Conservation (phyloP, 106 monocot species). For the Phalaenopsis aphrodite region DNA sequence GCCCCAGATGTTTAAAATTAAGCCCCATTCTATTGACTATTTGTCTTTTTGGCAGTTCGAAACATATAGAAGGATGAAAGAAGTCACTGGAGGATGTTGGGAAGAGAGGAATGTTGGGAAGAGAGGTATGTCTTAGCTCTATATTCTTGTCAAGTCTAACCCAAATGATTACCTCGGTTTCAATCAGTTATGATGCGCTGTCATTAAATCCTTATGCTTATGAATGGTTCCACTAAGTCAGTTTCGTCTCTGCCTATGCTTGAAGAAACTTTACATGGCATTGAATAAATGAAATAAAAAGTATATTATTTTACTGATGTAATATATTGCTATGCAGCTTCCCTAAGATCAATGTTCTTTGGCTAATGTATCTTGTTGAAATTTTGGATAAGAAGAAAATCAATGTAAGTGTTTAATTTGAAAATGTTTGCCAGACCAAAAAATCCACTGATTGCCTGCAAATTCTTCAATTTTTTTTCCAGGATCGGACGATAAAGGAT, state of each 20-base stretch:
- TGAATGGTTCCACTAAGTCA: not conserved
- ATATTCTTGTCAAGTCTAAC: not conserved
- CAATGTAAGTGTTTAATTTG: constrained; percentile 46
- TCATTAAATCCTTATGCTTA: not conserved
- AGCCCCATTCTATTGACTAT: not conserved
- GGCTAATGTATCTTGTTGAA: constrained; percentile 81
- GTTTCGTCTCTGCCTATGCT: not conserved
- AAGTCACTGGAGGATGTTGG: constrained; percentile 82
- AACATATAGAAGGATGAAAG: constrained; percentile 85
- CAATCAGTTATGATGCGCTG: not conserved
- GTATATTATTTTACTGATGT: not conserved
- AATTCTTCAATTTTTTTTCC: constrained; percentile 5
- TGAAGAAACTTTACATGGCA: not conserved
- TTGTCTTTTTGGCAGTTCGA: constrained; percentile 49
- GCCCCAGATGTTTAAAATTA: constrained; percentile 1
- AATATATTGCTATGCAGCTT: constrained; percentile 43
- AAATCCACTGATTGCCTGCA: not conserved
- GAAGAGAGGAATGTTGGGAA: constrained; percentile 84
- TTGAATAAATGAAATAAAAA: not conserved
- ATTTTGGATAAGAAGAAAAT: constrained; percentile 78
- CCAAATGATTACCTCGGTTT: not conserved
- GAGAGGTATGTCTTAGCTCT: constrained; percentile 39
- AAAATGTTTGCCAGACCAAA: not conserved
- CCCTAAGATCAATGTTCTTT: constrained; percentile 86
- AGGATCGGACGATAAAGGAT: constrained; percentile 60